phyloP scores from a whole-genome alignment of 345 rosid genomes.

The Chamaenerion angustifolium region DNA sequence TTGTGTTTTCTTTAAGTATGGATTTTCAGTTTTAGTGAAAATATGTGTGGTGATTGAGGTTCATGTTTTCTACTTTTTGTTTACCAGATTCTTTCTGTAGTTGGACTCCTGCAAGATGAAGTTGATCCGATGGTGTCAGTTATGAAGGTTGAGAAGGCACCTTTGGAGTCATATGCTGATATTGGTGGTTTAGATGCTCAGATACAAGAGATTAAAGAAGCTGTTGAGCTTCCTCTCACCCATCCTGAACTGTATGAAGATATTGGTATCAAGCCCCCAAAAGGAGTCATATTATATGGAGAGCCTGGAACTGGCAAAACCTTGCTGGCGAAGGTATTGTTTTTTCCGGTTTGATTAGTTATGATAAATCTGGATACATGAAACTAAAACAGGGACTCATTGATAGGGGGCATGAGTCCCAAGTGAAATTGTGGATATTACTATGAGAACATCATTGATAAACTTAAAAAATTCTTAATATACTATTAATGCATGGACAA shows the following conservation, averaged over 20 bases:
- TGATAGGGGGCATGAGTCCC: too few species aligned
- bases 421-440: too few species aligned
- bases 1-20: too few species aligned
- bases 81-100: constrained; percentile 77
- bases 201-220: constrained; percentile 97
- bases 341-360: not conserved
- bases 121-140: constrained; percentile 99
- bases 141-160: constrained; percentile 86
- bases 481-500: too few species aligned
- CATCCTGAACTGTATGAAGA: constrained; percentile 99
- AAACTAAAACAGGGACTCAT: too few species aligned
- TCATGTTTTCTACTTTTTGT: not conserved
- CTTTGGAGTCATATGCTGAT: constrained; percentile 91
- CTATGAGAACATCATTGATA: too few species aligned
- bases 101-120: constrained; percentile 93
- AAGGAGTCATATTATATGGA: constrained; percentile 97
- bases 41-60: too few species aligned
- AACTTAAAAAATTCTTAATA: too few species aligned
- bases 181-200: constrained; percentile 98
- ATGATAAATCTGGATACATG: not conserved
- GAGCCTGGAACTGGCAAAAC: constrained; percentile 99
- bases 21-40: too few species aligned
- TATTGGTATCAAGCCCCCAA: constrained; percentile 96
- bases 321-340: constrained; percentile 78
- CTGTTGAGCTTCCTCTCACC: constrained; percentile 93